Percentiles rank a stretch among this genome's conserved stretches.
Evolutionary conservation across 2,329 filamentous ascomycete genomes (phyloP).

Genomic region (Penicillium glabrum): DNA sequence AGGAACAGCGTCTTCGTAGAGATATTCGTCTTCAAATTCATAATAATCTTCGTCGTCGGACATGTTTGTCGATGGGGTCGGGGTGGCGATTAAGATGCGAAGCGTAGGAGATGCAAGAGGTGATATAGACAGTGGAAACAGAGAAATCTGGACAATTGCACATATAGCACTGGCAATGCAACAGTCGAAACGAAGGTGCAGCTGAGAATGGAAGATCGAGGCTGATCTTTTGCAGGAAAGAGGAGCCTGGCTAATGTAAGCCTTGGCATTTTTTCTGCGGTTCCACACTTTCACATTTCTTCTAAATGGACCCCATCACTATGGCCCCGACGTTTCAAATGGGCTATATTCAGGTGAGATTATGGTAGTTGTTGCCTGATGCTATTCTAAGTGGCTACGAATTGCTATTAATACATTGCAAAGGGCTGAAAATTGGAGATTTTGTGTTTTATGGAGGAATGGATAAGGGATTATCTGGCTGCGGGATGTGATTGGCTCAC

Average conservation of each 20-base stretch:
- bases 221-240: slow-evolving; percentile 17
- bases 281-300: slow-evolving; percentile 12
- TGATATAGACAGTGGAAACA: neutral
- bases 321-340: neutral
- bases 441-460: neutral
- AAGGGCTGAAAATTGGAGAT: neutral
- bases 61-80: slow-evolving; percentile 21
- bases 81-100: neutral
- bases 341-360: neutral
- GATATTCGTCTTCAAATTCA: slow-evolving; percentile 36
- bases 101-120: neutral
- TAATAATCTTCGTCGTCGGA: slow-evolving; percentile 41
- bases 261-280: slow-evolving; percentile 23
- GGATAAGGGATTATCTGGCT: neutral
- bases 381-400: neutral
- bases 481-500: neutral
- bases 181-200: slow-evolving; percentile 4
- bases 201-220: slow-evolving; percentile 8
- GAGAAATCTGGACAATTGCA: neutral
- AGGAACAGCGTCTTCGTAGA: slow-evolving; percentile 36
- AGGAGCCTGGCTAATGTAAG: slow-evolving; percentile 22
- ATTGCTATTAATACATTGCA: neutral
- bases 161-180: neutral
- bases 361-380: neutral
- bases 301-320: neutral